A percentile compares a stretch with the other conserved stretches of the same genome.
Conservation (phyloP, 345 rosid species). For the Aquilaria malaccensis region DNA sequence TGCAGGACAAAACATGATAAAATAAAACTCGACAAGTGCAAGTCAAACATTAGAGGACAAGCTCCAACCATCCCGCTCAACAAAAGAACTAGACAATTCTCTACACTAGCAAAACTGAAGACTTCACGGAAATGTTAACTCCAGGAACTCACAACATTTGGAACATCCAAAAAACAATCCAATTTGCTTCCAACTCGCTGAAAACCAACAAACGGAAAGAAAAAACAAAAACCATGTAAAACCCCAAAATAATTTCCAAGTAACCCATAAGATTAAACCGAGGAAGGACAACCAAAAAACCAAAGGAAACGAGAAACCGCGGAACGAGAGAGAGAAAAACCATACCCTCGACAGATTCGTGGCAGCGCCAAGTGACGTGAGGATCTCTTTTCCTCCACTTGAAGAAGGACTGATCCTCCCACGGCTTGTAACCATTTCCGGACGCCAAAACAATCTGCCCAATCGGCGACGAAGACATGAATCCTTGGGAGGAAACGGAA, state of each 20-base stretch:
- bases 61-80: too few relatives aligned
- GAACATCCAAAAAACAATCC: too few relatives aligned
- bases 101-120: too few relatives aligned
- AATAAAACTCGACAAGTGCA: too few relatives aligned
- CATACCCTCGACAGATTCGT: slow-evolving; percentile 78
- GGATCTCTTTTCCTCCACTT: slow-evolving; percentile 88
- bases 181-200: too few relatives aligned
- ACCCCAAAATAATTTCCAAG: not conserved
- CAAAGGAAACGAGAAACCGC: not conserved
- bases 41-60: too few relatives aligned
- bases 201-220: not conserved
- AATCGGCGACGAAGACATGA: slow-evolving; percentile 36
- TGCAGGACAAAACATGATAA: too few relatives aligned
- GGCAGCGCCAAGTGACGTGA: slow-evolving; percentile 85
- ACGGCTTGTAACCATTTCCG: slow-evolving; percentile 49
- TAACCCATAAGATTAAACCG: not conserved
- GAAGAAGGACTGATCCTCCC: slow-evolving; percentile 84
- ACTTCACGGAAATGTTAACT: too few relatives aligned
- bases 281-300: not conserved
- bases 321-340: not conserved
- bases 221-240: not conserved
- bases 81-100: too few relatives aligned
- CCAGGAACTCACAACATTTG: too few relatives aligned
- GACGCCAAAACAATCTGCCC: slow-evolving; percentile 42
- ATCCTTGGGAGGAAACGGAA: too few relatives aligned